These are phyloP conservation scores for Xylogone sp. DNA, from an alignment of 2,329 filamentous ascomycete species.

Conservation along the genomic window DNA sequence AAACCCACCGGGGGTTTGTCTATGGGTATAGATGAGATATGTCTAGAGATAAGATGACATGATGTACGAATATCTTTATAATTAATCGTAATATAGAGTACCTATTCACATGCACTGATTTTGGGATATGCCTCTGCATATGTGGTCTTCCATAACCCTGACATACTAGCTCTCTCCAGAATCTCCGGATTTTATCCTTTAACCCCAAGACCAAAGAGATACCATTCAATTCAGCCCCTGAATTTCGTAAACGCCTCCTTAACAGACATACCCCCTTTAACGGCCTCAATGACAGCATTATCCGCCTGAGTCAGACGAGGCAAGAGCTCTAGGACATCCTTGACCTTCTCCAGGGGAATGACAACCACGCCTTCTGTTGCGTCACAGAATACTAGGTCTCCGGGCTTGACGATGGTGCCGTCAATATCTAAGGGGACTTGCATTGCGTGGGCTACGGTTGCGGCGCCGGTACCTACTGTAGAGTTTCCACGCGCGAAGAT, in stretches of 20 bases:
- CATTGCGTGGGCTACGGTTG: constrained; percentile 52
- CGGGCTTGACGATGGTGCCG: constrained; percentile 41
- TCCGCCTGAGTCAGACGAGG: constrained; percentile 40
- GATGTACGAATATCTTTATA: too few relatives aligned
- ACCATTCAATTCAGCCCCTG: constrained; percentile 8
- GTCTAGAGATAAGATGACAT: too few relatives aligned
- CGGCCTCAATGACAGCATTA: constrained; percentile 59
- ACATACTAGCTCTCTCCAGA: too few relatives aligned
- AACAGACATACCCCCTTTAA: constrained; percentile 58
- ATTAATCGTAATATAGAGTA: too few relatives aligned
- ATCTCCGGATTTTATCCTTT: too few relatives aligned
- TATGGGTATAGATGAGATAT: background rate
- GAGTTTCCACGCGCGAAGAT: constrained; percentile 55
- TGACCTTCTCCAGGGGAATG: constrained; percentile 59
- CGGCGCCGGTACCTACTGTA: constrained; percentile 53
- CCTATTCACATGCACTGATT: too few relatives aligned
- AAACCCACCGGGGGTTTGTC: background rate
- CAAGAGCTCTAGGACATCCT: constrained; percentile 57
- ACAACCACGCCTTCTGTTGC: constrained; percentile 65
- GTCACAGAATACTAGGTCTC: constrained; percentile 69
- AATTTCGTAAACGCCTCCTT: constrained; percentile 59
- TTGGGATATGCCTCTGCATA: too few relatives aligned
- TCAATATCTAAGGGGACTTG: constrained; percentile 41
- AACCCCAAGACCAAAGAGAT: too few relatives aligned
- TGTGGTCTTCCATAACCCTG: too few relatives aligned